These are phyloP conservation scores for Brasilioporus rufonigricans DNA, from an alignment of 768 basidiomycete genomes.

Conservation along the genomic window DNA sequence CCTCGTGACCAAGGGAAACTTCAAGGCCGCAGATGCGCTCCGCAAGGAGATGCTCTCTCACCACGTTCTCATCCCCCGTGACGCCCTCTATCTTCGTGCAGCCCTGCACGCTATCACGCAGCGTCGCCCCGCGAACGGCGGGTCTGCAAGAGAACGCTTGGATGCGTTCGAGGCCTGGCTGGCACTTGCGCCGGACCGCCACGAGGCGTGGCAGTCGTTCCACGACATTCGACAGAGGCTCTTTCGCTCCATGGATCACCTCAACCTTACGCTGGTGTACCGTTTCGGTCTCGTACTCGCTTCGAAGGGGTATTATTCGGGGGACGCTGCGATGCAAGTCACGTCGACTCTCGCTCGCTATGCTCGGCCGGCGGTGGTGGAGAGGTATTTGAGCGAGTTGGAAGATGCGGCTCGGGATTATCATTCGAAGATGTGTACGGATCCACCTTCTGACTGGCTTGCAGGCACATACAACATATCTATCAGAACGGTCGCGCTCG, in stretches of 20 bases:
- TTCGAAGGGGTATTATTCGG: constrained; percentile 42
- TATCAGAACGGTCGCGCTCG: constrained; percentile 40
- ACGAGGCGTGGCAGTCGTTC: constrained; percentile 19
- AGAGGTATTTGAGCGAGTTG: constrained; percentile 38
- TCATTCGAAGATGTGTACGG: neutral
- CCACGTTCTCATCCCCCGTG: constrained; percentile 36
- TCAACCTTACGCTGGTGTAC: constrained; percentile 38
- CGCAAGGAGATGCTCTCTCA: constrained; percentile 39
- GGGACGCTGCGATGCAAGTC: constrained; percentile 19
- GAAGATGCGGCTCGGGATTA: constrained; percentile 15
- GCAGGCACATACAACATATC: constrained; percentile 34
- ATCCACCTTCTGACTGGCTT: constrained; percentile 10
- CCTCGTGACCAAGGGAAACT: constrained; percentile 23
- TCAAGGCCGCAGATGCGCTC: constrained; percentile 33
- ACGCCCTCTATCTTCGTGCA: constrained; percentile 37
- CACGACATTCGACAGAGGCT: constrained; percentile 32
- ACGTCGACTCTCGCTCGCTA: constrained; percentile 45
- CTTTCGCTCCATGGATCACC: constrained; percentile 27
- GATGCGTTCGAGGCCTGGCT: constrained; percentile 42
- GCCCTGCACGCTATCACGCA: constrained; percentile 34
- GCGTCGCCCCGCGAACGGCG: constrained; percentile 7
- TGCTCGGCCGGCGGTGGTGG: constrained; percentile 33
- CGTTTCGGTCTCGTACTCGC: constrained; percentile 45
- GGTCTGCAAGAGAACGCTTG: constrained; percentile 16
- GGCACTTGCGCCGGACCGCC: constrained; percentile 38